Conservation (phyloP, 2,329 filamentous ascomycete genomes). For the Aspergillus neoniger region DNA sequence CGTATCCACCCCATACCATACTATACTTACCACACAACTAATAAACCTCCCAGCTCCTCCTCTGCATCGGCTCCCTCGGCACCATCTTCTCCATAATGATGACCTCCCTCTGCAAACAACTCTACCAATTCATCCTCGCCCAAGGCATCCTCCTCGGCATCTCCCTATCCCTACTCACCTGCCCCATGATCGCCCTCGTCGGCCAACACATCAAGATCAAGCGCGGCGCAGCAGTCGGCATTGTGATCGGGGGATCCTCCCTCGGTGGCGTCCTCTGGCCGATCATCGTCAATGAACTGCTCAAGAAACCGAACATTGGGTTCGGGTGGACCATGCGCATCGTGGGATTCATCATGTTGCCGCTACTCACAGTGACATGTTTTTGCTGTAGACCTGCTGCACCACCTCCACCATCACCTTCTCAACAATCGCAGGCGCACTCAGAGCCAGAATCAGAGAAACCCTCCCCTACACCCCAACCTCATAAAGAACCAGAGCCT, state of each 20-base stretch:
- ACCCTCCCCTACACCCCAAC: no score
- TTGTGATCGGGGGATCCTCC: constrained; percentile 51
- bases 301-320: constrained; percentile 50
- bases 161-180: constrained; percentile 44
- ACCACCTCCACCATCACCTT: constrained; percentile 10
- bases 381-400: constrained; percentile 23
- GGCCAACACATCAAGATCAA: constrained; percentile 54
- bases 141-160: constrained; percentile 28
- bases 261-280: constrained; percentile 59
- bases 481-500: neutral
- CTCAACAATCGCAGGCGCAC: constrained; percentile 12
- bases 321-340: constrained; percentile 58
- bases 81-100: constrained; percentile 64
- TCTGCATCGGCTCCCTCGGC: neutral
- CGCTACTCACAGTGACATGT: constrained; percentile 45
- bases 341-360: constrained; percentile 55
- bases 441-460: neutral
- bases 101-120: constrained; percentile 57
- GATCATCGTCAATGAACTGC: constrained; percentile 45
- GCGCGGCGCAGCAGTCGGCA: constrained; percentile 50
- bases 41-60: neutral
- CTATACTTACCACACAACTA: neutral
- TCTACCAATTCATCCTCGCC: constrained; percentile 54
- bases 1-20: constrained; percentile 16
- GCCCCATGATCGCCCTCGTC: constrained; percentile 50